Evolutionary conservation across 306 rosid species (phyloP), one percentile per base, ranked within the genome.

Genomic region (Rubus idaeus): DNA sequence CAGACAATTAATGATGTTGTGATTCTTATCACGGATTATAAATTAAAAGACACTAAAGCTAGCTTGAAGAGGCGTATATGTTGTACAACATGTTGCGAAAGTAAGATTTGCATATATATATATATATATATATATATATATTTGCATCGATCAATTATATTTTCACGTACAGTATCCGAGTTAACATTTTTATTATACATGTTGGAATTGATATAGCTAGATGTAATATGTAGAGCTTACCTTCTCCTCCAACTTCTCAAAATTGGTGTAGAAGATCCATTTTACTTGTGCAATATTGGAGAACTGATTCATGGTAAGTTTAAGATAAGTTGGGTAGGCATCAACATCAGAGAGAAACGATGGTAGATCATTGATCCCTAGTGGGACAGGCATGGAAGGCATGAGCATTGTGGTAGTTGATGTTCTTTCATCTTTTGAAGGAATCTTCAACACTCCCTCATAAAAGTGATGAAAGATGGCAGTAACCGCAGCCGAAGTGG

Each of bases 401-500:
- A 20, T 20, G n/a, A 64, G 42, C n/a, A 13, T 8, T 21, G 35
- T 44, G 45, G 56, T 51, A 51, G n/a, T 51, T 12, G 56, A 17
- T 3, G 56, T 16, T 51, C 20, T 51, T 5, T 7, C 56, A 51
- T 51, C 56, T 51, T 51, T 51, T 51, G 56, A 16, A 51, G 79
- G 81, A 52, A 83, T 41, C 35, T 16, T 23, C 16, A 67, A 35
- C 62, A 49, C 30, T 7, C 66, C 73, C 2, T 40, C 44, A 18
- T 60, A 6, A n/a, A 76, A 35, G 37, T 30, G 23, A 17, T 73
- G 77, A 65, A 79, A 83, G 17, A 73, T 35, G 10, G 77, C 50
- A 61, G 61, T 80, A 0, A 74, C 87, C 23, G 76, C 77, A 11
- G 63, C 76, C 2, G 83, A 71, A 30, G 72, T 75, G 0, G 86